These are phyloP conservation scores for Apostasia ramifera DNA, from an alignment of 106 monocot species.

Conservation along the genomic window DNA sequence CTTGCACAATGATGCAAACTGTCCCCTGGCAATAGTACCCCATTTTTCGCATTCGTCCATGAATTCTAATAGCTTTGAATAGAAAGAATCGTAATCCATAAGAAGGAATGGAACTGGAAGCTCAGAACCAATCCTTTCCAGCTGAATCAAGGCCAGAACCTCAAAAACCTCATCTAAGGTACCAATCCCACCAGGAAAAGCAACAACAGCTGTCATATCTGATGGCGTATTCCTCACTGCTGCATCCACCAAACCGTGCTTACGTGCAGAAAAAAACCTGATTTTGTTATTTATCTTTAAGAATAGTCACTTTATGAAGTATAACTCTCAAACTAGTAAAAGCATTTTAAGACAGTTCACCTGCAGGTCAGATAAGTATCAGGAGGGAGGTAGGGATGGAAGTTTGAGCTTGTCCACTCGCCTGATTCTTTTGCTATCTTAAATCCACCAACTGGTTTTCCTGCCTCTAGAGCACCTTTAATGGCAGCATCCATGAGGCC, in stretches of 20 bases:
- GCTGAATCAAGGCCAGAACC: slow-evolving; percentile 75
- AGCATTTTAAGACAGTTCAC: slow-evolving; percentile 17
- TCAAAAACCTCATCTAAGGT: slow-evolving; percentile 92
- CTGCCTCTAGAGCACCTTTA: slow-evolving; percentile 67
- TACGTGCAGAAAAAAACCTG: slow-evolving; percentile 95
- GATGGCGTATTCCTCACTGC: slow-evolving; percentile 48
- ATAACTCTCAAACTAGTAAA: not conserved
- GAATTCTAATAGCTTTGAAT: slow-evolving; percentile 77
- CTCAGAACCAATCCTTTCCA: slow-evolving; percentile 74
- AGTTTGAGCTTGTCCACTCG: slow-evolving; percentile 82
- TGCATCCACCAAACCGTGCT: slow-evolving; percentile 90
- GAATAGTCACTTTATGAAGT: not conserved
- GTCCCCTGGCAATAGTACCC: slow-evolving; percentile 62
- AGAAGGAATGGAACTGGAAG: slow-evolving; percentile 79
- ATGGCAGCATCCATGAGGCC: slow-evolving; percentile 91
- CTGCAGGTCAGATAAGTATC: slow-evolving; percentile 88
- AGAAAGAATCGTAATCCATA: slow-evolving; percentile 84
- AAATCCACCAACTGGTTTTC: slow-evolving; percentile 83
- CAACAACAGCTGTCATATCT: slow-evolving; percentile 72
- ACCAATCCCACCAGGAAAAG: slow-evolving; percentile 87
- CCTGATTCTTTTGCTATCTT: slow-evolving; percentile 78
- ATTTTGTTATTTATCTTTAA: not conserved
- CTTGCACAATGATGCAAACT: slow-evolving; percentile 70
- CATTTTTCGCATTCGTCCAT: slow-evolving; percentile 63
- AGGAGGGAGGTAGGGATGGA: slow-evolving; percentile 75